phyloP scores from a whole-genome alignment of 257 asterid species.

The Cordia subcordata region DNA sequence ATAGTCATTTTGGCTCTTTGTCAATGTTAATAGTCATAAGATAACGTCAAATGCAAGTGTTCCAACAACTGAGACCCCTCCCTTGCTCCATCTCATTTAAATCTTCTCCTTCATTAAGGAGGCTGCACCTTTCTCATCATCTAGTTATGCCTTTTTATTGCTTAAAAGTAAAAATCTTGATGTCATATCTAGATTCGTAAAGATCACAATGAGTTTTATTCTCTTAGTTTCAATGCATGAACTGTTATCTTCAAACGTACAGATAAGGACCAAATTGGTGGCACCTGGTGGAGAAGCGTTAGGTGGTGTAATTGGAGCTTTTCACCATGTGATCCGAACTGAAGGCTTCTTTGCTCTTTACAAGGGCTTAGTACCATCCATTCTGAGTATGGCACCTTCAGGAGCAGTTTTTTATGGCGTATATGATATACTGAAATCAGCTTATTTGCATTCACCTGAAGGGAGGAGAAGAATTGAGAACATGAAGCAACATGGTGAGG shows the following conservation, averaged over 20 bases:
- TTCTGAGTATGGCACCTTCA: slow-evolving; percentile 97
- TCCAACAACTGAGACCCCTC: too few relatives aligned
- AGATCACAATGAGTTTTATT: slow-evolving; percentile 2
- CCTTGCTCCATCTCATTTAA: too few relatives aligned
- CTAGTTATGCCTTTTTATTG: too few relatives aligned
- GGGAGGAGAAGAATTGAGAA: slow-evolving; percentile 62
- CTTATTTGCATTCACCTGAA: slow-evolving; percentile 74
- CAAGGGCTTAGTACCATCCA: slow-evolving; percentile 85
- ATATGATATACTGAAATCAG: slow-evolving; percentile 79
- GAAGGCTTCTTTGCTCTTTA: slow-evolving; percentile 93
- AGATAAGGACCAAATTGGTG: slow-evolving; percentile 93
- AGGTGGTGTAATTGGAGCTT: slow-evolving; percentile 79
- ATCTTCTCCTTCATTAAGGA: too few relatives aligned
- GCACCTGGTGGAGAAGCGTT: slow-evolving; percentile 99
- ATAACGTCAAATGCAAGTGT: too few relatives aligned
- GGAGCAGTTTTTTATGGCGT: slow-evolving; percentile 98
- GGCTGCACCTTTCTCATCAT: too few relatives aligned
- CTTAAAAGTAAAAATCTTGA: too few relatives aligned
- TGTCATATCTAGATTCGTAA: too few relatives aligned
- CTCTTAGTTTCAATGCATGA: too few relatives aligned
- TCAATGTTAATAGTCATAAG: too few relatives aligned
- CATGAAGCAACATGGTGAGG: slow-evolving; percentile 68
- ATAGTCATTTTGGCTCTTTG: too few relatives aligned
- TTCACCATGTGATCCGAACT: slow-evolving; percentile 69
- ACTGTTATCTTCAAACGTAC: too few relatives aligned